Conservation (phyloP, 2,329 filamentous ascomycete genomes). For the Immersiporthe knoxdaviesiana region DNA sequence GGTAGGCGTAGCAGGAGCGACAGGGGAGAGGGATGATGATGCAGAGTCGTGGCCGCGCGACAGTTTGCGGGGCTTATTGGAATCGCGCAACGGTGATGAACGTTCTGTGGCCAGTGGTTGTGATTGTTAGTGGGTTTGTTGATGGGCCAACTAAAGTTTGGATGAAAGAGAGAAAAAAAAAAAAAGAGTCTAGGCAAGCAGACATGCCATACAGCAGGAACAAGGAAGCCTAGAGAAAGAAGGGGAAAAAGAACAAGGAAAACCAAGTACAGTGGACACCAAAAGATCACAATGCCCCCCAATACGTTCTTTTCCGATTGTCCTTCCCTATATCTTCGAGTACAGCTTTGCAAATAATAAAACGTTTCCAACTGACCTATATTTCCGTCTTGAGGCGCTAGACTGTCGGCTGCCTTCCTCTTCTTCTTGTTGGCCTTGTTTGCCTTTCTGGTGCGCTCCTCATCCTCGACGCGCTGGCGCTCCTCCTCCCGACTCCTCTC, state of each 20-base stretch:
- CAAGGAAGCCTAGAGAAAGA: not conserved
- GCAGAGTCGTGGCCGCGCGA: slow-evolving; percentile 58
- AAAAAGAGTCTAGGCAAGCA: not conserved
- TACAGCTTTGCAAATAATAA: too few relatives aligned
- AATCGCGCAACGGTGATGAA: slow-evolving; percentile 57
- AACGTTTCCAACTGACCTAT: slow-evolving; percentile 36
- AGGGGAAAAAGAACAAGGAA: too few relatives aligned
- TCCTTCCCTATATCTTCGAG: not conserved
- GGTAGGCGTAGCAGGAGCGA: slow-evolving; percentile 53
- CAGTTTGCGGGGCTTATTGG: slow-evolving; percentile 53
- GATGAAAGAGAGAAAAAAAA: not conserved
- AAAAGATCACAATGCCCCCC: too few relatives aligned
- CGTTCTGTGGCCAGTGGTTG: slow-evolving; percentile 46
- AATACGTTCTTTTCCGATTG: not conserved
- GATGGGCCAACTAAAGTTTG: slow-evolving; percentile 8
- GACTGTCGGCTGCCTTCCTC: slow-evolving; percentile 69
- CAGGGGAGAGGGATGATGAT: slow-evolving; percentile 64
- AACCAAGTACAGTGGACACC: too few relatives aligned
- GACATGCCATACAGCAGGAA: not conserved
- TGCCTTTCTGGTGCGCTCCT: slow-evolving; percentile 49
- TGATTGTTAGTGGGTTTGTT: slow-evolving; percentile 30
- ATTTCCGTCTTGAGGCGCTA: slow-evolving; percentile 57
- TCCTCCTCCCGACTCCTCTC: slow-evolving; percentile 55
- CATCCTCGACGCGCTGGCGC: slow-evolving; percentile 53
- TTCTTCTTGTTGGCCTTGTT: slow-evolving; percentile 79